Evolutionary conservation across 257 asterid species (phyloP), one percentile per base, ranked within the genome.

Genomic region (Solanum chiquidenum): DNA sequence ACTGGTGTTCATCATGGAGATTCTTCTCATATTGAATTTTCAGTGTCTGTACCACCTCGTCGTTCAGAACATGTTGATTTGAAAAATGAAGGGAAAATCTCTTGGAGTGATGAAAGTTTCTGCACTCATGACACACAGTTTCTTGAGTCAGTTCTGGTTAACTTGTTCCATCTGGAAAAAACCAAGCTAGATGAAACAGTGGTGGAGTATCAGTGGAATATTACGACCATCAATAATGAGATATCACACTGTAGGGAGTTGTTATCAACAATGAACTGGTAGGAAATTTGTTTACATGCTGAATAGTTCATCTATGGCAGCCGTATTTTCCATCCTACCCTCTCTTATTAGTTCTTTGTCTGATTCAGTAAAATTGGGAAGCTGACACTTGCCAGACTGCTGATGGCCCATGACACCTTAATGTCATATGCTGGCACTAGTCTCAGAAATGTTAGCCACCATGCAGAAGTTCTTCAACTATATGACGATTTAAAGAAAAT

Each of bases 311-410:
- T 18, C 37, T 82, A 69, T 2, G 20, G 69, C 85, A 77, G 27
- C 64, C 9, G 83, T 88, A 74, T 75, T 34, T 29, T 86, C 71
- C 89, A 80, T 82, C 42, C 12, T 72, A 60, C 74, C 10, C 37
- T 86, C 42, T 93, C 60, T 87, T 85, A 62, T 80, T 44, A 87
- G 68, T 44, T 83, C 84, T 88, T 80, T 49, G 85, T 76, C 89
- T 38, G 55, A 38, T 89, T 90, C 90, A 97, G 99, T 96, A 97
- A 97, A 95, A 97, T 96, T 86, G 99, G 98, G 69, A 96, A 97
- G 90, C 96, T 97, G 85, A 94, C 95, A 83, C 98, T 97, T 87
- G 98, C 99, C 83, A 96, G 99, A 95, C 92, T 96, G 82, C 85
- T 94, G 94, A 93, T 88, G 94, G 98, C 98, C 29, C 94, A 86